Conservation (phyloP, 108 stramenopile species). For the Skeletonema tropicum region DNA sequence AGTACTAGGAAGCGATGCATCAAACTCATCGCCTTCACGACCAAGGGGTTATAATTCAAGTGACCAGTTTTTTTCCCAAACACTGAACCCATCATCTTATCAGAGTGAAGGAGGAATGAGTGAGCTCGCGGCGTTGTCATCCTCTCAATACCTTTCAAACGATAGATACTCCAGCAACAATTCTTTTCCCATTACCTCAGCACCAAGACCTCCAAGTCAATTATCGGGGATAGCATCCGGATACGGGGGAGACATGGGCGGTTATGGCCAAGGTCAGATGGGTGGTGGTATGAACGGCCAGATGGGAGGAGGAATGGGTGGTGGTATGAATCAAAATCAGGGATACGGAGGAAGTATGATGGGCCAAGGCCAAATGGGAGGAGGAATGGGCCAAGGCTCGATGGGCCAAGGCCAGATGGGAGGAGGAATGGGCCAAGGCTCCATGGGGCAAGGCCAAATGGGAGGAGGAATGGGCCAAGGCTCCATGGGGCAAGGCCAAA, state of each 20-base stretch:
- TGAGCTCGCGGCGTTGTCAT: background rate
- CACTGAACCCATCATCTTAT: background rate
- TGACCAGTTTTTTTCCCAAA: background rate
- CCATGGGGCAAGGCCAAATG: background rate
- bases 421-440: background rate
- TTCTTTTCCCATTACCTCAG: background rate
- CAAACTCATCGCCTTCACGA: background rate
- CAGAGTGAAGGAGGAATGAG: background rate
- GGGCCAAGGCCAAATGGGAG: background rate
- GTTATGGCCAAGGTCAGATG: conserved; percentile 1
- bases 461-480: background rate
- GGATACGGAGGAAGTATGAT: background rate
- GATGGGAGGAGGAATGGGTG: background rate
- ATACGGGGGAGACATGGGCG: conserved; percentile 1
- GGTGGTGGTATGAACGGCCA: background rate
- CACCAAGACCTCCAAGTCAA: background rate
- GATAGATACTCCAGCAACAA: background rate
- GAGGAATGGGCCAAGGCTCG: background rate
- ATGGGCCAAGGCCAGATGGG: background rate
- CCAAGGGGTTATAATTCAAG: background rate
- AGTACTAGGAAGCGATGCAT: background rate
- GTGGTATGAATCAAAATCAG: no score
- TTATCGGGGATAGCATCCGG: background rate
- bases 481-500: background rate
- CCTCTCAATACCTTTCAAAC: background rate